These are phyloP conservation scores for Fusarium tanahbumbuense DNA, from an alignment of 2,329 filamentous ascomycete species.

Conservation along the genomic window DNA sequence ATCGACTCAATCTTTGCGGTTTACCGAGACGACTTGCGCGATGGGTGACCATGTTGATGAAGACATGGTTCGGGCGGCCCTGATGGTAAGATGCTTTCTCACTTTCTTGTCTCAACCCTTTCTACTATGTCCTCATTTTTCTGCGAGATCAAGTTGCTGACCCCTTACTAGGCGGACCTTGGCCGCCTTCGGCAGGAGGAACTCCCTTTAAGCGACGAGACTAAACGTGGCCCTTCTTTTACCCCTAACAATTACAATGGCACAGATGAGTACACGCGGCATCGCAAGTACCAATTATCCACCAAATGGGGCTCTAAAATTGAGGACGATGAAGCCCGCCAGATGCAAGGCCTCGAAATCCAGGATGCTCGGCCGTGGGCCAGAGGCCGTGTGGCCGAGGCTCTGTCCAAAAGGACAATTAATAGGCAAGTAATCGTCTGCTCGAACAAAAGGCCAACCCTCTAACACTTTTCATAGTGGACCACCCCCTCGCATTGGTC, in stretches of 20 bases:
- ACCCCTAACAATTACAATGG: constrained; percentile 24
- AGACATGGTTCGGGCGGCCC: background rate
- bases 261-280: constrained; percentile 1
- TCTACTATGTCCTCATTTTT: background rate
- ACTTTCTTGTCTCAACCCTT: background rate
- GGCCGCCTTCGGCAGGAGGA: constrained; percentile 42
- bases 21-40: background rate
- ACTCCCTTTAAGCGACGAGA: constrained; percentile 32
- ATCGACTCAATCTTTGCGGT: background rate
- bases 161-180: constrained; percentile 36
- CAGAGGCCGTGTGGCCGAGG: background rate
- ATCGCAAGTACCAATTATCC: constrained; percentile 1
- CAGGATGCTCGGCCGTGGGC: constrained; percentile 42
- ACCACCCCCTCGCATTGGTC: background rate
- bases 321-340: constrained; percentile 38
- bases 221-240: constrained; percentile 23
- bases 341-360: constrained; percentile 38
- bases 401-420: background rate
- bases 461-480: constrained; percentile 5
- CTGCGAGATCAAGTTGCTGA: background rate
- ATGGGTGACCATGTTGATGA: constrained; percentile 35
- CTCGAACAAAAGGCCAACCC: background rate
- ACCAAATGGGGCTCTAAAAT: constrained; percentile 35
- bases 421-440: constrained; percentile 4
- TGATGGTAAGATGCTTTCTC: constrained; percentile 33